phyloP scores from a whole-genome alignment of 2,329 filamentous ascomycete genomes.

The Fusarium palustre region DNA sequence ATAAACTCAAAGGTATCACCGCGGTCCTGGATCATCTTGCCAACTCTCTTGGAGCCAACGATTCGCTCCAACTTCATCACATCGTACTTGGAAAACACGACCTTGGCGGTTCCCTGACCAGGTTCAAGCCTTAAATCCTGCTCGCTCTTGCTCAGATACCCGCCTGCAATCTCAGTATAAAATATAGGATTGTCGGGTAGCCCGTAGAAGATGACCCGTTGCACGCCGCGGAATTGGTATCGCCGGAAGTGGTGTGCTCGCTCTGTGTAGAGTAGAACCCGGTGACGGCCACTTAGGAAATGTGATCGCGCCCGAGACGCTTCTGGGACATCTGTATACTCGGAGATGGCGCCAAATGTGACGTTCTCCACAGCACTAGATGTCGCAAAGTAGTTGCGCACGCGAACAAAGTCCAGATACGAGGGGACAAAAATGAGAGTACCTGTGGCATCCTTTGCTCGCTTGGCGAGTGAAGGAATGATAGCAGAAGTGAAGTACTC shows the following conservation, averaged over 20 bases:
- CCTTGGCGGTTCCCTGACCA: conserved; percentile 69
- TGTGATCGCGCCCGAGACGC: conserved; percentile 87
- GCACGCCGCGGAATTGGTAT: conserved; percentile 84
- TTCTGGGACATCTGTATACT: conserved; percentile 84
- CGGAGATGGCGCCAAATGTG: conserved; percentile 81
- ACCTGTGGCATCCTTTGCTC: conserved; percentile 72
- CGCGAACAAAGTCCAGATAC: conserved; percentile 93
- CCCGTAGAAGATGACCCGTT: conserved; percentile 87
- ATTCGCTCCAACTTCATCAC: conserved; percentile 88
- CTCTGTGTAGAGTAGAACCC: conserved; percentile 89
- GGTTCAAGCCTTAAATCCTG: conserved; percentile 66
- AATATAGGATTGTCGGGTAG: conserved; percentile 89
- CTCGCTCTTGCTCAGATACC: conserved; percentile 71
- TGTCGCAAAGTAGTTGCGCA: conserved; percentile 91
- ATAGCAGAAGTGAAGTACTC: conserved; percentile 88
- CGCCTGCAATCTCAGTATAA: conserved; percentile 80
- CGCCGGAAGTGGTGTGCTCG: conserved; percentile 96
- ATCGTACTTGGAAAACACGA: conserved; percentile 90
- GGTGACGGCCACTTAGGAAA: conserved; percentile 85
- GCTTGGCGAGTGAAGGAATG: conserved; percentile 78
- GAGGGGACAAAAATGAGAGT: conserved; percentile 91
- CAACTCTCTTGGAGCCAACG: conserved; percentile 83
- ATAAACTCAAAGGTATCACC: conserved; percentile 97
- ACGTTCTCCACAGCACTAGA: conserved; percentile 66
- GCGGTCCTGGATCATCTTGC: conserved; percentile 84